These are phyloP conservation scores for Ormosia semicastrata DNA, from an alignment of 306 rosid species.

Conservation along the genomic window DNA sequence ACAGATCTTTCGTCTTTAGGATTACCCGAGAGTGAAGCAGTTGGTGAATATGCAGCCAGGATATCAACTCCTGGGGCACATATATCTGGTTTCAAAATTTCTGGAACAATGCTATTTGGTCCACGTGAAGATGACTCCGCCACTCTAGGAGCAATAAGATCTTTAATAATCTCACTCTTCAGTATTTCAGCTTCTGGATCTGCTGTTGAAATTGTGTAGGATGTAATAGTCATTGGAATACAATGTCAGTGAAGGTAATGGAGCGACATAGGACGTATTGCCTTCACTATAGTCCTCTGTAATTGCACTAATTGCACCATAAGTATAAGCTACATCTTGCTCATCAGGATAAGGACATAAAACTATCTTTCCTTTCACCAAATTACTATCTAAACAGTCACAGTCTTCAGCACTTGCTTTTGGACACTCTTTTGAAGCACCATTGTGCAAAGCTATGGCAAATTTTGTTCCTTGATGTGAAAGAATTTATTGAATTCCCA, in stretches of 20 bases:
- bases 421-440: not conserved
- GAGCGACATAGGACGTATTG: not conserved
- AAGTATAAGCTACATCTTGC: not conserved
- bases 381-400: not conserved
- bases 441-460: too few species aligned
- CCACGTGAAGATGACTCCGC: conserved; percentile 39
- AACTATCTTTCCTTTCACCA: conserved; percentile 42
- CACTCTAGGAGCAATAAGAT: too few species aligned
- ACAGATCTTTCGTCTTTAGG: too few species aligned
- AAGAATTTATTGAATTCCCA: conserved; percentile 35
- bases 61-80: conserved; percentile 33
- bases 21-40: not conserved
- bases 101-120: conserved; percentile 9
- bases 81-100: conserved; percentile 42
- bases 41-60: conserved; percentile 36
- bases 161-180: too few species aligned
- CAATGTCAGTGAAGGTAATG: not conserved
- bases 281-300: too few species aligned
- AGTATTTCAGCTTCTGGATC: conserved; percentile 1
- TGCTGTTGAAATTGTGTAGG: not conserved
- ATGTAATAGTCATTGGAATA: not conserved
- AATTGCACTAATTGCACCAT: conserved; percentile 21
- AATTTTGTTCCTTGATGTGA: conserved; percentile 7
- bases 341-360: not conserved
- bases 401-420: not conserved